Conservation (phyloP, 73 alveolate genomes). For the Paramecium bursaria region DNA sequence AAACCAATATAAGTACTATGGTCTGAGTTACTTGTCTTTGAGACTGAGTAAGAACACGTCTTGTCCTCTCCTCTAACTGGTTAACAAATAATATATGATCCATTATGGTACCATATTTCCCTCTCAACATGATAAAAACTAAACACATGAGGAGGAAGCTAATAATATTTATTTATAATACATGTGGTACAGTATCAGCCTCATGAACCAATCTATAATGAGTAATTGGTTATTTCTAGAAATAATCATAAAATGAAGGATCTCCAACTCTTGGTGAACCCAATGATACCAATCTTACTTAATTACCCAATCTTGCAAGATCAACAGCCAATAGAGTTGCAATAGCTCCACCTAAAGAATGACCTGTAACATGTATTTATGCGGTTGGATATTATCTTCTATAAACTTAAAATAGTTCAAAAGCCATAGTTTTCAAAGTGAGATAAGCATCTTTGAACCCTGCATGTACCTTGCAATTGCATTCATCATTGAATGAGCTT, state of each 20-base stretch:
- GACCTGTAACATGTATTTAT: slow-evolving; percentile 28
- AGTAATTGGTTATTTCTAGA: slow-evolving; percentile 8
- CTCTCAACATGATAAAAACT: slow-evolving; percentile 53
- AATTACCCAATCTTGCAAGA: slow-evolving; percentile 10
- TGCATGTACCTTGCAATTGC: slow-evolving; percentile 24
- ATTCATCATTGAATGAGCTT: not conserved
- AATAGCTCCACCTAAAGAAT: slow-evolving; percentile 44
- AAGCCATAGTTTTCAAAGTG: not conserved
- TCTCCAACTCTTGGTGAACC: slow-evolving; percentile 50
- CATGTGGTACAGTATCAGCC: slow-evolving; percentile 10
- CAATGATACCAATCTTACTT: slow-evolving; percentile 1
- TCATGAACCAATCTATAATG: slow-evolving; percentile 35
- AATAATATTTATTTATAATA: not conserved
- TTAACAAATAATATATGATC: slow-evolving; percentile 13
- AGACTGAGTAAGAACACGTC: slow-evolving; percentile 33
- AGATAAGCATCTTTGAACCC: slow-evolving; percentile 16
- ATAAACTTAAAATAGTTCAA: not conserved
- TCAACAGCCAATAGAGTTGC: slow-evolving; percentile 40
- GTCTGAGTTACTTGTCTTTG: slow-evolving; percentile 1
- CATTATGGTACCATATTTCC: slow-evolving; percentile 43
- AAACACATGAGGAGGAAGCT: not conserved
- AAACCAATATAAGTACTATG: slow-evolving; percentile 33
- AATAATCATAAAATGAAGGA: slow-evolving; percentile 7
- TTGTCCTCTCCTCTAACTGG: slow-evolving; percentile 14
- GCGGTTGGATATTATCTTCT: slow-evolving; percentile 21